phyloP scores from a whole-genome alignment of 1,284 basidiomycete species.

The Rhodofomes roseus region DNA sequence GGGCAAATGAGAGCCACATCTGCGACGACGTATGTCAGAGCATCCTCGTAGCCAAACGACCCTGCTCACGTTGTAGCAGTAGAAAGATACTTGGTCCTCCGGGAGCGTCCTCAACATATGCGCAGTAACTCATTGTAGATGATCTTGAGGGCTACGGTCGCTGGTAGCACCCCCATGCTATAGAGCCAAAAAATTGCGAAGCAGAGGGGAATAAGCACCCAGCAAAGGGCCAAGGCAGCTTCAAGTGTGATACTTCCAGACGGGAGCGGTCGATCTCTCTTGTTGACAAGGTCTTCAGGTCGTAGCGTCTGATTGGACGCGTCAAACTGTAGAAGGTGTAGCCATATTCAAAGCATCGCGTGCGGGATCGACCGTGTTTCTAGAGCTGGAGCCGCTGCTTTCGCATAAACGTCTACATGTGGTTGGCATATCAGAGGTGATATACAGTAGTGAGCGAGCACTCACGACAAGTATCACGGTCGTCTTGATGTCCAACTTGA shows the following conservation, averaged over 20 bases:
- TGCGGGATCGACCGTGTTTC: slow-evolving; percentile 18
- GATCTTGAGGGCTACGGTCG: too few relatives aligned
- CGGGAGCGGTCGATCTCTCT: slow-evolving; percentile 42
- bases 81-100: too few relatives aligned
- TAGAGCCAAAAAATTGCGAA: too few relatives aligned
- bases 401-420: too few relatives aligned
- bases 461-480: slow-evolving; percentile 34
- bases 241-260: slow-evolving; percentile 34
- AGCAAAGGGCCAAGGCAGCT: slow-evolving; percentile 31
- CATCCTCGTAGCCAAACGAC: slow-evolving; percentile 9
- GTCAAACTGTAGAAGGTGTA: slow-evolving; percentile 39
- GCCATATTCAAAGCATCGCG: slow-evolving; percentile 38
- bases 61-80: too few relatives aligned
- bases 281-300: slow-evolving; percentile 37
- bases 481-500: slow-evolving; percentile 35
- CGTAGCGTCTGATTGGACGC: slow-evolving; percentile 40
- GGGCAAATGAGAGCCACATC: slow-evolving; percentile 9
- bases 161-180: too few relatives aligned
- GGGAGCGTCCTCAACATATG: too few relatives aligned
- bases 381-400: too few relatives aligned
- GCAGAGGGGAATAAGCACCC: slow-evolving; percentile 26
- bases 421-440: slow-evolving; percentile 7
- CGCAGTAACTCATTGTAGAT: too few relatives aligned
- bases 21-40: slow-evolving; percentile 15
- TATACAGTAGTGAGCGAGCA: slow-evolving; percentile 30